These are phyloP conservation scores for Dalbergia oliveri DNA, from an alignment of 306 rosid species.

Conservation along the genomic window DNA sequence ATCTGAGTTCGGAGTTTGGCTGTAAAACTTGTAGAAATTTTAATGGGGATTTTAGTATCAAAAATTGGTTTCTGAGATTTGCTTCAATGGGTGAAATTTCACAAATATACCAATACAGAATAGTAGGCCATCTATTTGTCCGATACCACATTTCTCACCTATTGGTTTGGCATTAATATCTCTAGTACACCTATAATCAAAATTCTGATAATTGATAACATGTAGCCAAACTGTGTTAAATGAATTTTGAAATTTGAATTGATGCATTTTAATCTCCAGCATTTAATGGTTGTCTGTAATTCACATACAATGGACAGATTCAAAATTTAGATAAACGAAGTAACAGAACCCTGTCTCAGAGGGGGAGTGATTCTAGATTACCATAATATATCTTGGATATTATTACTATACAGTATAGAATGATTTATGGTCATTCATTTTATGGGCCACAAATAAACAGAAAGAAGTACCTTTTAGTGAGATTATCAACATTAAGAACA, in stretches of 20 bases:
- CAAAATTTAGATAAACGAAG: not conserved
- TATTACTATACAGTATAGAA: not conserved
- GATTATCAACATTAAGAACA: not conserved
- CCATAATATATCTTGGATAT: not conserved
- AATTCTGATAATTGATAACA: conserved; percentile 4
- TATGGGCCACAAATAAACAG: not conserved
- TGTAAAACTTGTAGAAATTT: too few species aligned
- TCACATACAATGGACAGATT: not conserved
- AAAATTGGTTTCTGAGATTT: conserved; percentile 18
- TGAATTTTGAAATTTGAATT: not conserved
- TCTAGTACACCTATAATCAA: not conserved
- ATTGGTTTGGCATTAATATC: not conserved
- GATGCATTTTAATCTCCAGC: not conserved
- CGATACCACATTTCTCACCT: not conserved
- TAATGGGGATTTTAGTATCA: not conserved
- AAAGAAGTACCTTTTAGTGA: not conserved
- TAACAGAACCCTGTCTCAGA: not conserved
- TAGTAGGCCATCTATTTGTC: not conserved
- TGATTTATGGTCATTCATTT: not conserved
- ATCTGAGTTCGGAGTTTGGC: too few species aligned
- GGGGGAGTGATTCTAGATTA: not conserved
- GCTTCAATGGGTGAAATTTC: not conserved
- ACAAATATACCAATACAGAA: not conserved
- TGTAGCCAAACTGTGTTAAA: not conserved
- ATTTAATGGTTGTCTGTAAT: not conserved